Conservation (phyloP, 805 yeast species). For the Cyberlindnera mrakii region DNA sequence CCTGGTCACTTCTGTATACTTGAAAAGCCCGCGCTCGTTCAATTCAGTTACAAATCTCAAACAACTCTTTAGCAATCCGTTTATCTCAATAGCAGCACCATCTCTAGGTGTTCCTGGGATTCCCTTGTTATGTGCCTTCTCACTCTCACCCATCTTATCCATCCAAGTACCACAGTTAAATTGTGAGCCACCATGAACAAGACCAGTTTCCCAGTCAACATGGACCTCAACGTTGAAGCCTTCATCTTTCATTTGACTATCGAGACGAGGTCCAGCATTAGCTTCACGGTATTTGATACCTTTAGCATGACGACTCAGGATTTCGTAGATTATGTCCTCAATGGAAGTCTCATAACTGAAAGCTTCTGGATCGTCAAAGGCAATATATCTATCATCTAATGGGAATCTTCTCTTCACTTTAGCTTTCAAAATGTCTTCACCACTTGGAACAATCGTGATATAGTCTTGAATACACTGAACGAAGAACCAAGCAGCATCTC, state of each 20-base stretch:
- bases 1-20: slow-evolving; percentile 49
- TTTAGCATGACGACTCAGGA: slow-evolving; percentile 78
- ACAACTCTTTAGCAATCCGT: slow-evolving; percentile 79
- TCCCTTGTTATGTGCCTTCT: slow-evolving; percentile 77
- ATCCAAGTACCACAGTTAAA: slow-evolving; percentile 98
- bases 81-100: slow-evolving; percentile 93
- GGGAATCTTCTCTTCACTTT: slow-evolving; percentile 83
- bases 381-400: slow-evolving; percentile 71
- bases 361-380: slow-evolving; percentile 66
- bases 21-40: slow-evolving; percentile 47
- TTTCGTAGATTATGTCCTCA: slow-evolving; percentile 75
- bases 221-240: slow-evolving; percentile 81
- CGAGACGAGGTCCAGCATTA: slow-evolving; percentile 85
- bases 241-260: slow-evolving; percentile 85
- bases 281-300: slow-evolving; percentile 91
- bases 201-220: slow-evolving; percentile 87
- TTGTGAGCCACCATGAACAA: slow-evolving; percentile 87
- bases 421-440: slow-evolving; percentile 59
- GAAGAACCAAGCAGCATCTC: slow-evolving; percentile 97
- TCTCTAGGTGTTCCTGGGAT: slow-evolving; percentile 96
- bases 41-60: slow-evolving; percentile 72
- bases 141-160: slow-evolving; percentile 99
- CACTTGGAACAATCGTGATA: slow-evolving; percentile 59
- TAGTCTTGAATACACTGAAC: slow-evolving; percentile 86
- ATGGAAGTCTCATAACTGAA: slow-evolving; percentile 66